Percentiles rank a stretch among this genome's conserved stretches.
These are phyloP conservation scores for Galerina sulciceps DNA, from an alignment of 768 basidiomycete species.

Conservation along the genomic window DNA sequence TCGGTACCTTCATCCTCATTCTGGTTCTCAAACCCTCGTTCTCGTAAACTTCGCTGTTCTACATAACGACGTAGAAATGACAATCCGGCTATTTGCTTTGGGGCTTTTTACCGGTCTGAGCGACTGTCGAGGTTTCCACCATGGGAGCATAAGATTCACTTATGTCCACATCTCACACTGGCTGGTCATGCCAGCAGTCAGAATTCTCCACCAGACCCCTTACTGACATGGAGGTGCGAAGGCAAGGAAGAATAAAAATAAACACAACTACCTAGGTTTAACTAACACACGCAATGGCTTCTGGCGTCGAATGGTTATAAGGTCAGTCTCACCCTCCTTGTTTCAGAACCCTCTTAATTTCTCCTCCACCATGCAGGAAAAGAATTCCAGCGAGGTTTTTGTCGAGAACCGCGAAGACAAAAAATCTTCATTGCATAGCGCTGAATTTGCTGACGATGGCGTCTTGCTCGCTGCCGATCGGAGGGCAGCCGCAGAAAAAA, in stretches of 20 bases:
- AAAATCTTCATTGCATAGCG: background rate
- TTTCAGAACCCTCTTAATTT: background rate
- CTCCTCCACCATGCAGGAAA: background rate
- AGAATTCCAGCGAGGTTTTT: background rate
- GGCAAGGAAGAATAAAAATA: background rate
- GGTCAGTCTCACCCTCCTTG: background rate
- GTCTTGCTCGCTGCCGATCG: background rate
- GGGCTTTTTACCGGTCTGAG: too few species aligned
- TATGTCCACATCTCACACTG: background rate
- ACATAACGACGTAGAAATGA: too few species aligned
- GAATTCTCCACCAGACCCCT: background rate
- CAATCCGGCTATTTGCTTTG: too few species aligned
- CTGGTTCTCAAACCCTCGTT: too few species aligned
- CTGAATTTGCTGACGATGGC: background rate
- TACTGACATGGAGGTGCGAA: too few species aligned
- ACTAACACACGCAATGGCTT: background rate
- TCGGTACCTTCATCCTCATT: too few species aligned
- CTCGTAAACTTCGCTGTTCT: too few species aligned
- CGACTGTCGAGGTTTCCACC: background rate
- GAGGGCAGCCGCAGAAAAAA: conserved; percentile 33
- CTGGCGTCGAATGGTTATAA: background rate
- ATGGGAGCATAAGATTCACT: background rate
- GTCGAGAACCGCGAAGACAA: background rate
- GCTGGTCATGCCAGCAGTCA: background rate
- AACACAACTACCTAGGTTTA: background rate